Conservation (phyloP, 2,329 filamentous ascomycete species). For the Pseudogymnoascus sp. region DNA sequence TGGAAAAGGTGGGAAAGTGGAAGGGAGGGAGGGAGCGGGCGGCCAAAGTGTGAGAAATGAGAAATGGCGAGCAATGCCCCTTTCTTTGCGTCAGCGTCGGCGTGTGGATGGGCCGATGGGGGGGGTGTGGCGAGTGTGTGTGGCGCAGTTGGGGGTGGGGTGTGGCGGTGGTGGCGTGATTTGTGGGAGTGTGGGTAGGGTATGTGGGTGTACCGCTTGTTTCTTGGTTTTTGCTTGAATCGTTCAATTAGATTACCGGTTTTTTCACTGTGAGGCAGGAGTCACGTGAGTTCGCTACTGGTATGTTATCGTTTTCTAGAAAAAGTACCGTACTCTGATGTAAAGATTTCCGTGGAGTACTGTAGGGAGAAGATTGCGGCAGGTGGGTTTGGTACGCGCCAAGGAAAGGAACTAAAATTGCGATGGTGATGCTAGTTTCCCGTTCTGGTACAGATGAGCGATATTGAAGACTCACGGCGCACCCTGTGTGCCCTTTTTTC, state of each 20-base stretch:
- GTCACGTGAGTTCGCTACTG: neutral
- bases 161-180: neutral
- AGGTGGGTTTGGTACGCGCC: neutral
- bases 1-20: too few species aligned
- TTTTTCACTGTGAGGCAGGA: too few species aligned
- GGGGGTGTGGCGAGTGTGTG: neutral
- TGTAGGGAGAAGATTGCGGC: neutral
- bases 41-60: too few species aligned
- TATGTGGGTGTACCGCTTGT: too few species aligned
- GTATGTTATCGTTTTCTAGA: too few species aligned
- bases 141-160: neutral
- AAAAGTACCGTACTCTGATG: too few species aligned
- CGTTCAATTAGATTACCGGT: too few species aligned
- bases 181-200: too few species aligned
- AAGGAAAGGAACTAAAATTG: neutral
- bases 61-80: neutral
- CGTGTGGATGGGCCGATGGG: neutral
- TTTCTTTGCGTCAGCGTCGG: neutral
- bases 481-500: neutral
- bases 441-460: neutral
- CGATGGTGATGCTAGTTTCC: neutral
- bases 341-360: too few species aligned
- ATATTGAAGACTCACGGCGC: neutral
- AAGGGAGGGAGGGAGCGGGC: too few species aligned
- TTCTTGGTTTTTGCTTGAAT: too few species aligned